phyloP scores from a whole-genome alignment of 345 rosid genomes.

The Adansonia digitata region DNA sequence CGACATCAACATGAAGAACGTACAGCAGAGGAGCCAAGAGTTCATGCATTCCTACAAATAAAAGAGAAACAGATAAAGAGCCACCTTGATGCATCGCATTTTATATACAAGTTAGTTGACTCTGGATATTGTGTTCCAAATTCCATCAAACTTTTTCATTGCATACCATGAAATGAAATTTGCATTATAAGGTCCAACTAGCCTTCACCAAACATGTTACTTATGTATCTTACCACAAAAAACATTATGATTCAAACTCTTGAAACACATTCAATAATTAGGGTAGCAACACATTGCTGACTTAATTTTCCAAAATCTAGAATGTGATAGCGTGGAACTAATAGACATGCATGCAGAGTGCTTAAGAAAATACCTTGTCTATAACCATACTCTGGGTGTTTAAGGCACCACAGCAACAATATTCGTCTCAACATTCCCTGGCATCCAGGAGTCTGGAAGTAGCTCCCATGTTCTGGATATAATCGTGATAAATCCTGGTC shows the following conservation, averaged over 20 bases:
- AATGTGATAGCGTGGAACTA: not conserved
- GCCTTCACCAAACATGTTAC: not conserved
- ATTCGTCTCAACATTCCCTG: constrained; percentile 94
- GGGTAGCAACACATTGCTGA: not conserved
- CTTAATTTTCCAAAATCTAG: not conserved
- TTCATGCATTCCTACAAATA: constrained; percentile 84
- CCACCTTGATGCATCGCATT: not conserved
- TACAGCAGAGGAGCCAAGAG: constrained; percentile 88
- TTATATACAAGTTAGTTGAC: not conserved
- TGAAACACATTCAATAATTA: not conserved
- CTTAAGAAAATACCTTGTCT: constrained; percentile 58
- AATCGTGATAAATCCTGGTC: constrained; percentile 91
- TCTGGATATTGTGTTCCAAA: not conserved
- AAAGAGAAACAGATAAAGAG: constrained; percentile 5
- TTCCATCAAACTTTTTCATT: not conserved
- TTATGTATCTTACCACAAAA: not conserved
- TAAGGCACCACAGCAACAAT: constrained; percentile 86
- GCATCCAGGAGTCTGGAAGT: constrained; percentile 93
- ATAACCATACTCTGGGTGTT: constrained; percentile 77
- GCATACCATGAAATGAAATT: not conserved
- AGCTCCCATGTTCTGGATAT: constrained; percentile 90
- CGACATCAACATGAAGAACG: constrained; percentile 86
- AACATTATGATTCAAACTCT: not conserved
- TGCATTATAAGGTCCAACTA: not conserved
- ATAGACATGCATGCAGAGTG: not conserved